These are phyloP conservation scores for Annona cherimola DNA, from an alignment of 164 flowering plant species.

Conservation along the genomic window DNA sequence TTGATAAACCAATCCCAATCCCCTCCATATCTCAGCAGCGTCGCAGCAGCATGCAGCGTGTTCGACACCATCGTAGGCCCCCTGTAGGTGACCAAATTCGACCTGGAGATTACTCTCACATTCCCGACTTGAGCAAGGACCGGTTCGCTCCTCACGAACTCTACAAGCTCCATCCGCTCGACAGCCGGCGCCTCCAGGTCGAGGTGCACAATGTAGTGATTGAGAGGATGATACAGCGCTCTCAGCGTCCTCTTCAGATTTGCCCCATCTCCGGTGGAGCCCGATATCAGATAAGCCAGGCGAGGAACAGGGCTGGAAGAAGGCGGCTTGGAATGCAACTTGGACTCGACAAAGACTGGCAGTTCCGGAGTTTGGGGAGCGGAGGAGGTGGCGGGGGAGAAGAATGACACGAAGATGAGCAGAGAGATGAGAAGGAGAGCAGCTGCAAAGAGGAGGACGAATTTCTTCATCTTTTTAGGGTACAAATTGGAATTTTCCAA, in stretches of 20 bases:
- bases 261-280: conserved; percentile 59
- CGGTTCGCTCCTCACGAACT: conserved; percentile 37
- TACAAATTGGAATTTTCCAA: conserved; percentile 12
- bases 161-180: conserved; percentile 54
- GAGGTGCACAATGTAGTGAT: conserved; percentile 70
- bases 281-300: conserved; percentile 71
- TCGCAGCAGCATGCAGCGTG: conserved; percentile 75
- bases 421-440: conserved; percentile 17
- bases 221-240: conserved; percentile 74
- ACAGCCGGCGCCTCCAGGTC: conserved; percentile 57
- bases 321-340: conserved; percentile 23
- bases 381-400: not conserved
- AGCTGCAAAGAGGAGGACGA: conserved; percentile 33
- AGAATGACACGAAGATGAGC: conserved; percentile 27
- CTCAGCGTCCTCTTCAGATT: conserved; percentile 53
- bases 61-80: conserved; percentile 86
- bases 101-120: conserved; percentile 43
- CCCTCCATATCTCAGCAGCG: conserved; percentile 60
- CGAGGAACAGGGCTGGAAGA: conserved; percentile 38
- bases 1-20: conserved; percentile 92
- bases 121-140: conserved; percentile 51
- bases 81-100: conserved; percentile 78
- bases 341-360: conserved; percentile 60
- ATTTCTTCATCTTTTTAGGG: conserved; percentile 36
- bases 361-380: conserved; percentile 20